Evolutionary conservation across 177 flowering plant genomes (phyloP).

Genomic region (Vitis hybrid): DNA sequence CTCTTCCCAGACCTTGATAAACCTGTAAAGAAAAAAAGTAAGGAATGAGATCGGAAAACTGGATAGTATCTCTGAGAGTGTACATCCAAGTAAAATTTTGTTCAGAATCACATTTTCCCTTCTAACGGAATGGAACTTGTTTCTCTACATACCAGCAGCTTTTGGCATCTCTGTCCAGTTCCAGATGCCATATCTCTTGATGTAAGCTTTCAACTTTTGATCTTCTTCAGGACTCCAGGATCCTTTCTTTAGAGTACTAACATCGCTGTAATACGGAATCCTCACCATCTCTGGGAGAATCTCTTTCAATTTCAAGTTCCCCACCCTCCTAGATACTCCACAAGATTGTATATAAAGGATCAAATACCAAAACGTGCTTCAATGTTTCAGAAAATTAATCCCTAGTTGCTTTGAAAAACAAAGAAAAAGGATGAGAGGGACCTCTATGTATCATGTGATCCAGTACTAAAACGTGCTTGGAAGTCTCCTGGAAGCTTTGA

Average conservation of each 20-base stretch:
- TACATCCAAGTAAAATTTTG: background rate
- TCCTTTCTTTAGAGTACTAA: constrained; percentile 30
- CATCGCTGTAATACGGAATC: background rate
- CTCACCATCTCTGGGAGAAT: constrained; percentile 16
- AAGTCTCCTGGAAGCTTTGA: no score
- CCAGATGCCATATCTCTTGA: constrained; percentile 31
- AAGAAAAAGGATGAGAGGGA: no score
- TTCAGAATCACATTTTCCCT: background rate
- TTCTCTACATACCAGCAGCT: constrained; percentile 20
- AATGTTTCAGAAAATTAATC: no score
- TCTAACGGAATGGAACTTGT: no score
- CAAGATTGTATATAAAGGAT: no score
- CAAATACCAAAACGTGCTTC: no score
- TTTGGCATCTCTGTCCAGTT: constrained; percentile 34
- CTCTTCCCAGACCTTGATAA: constrained; percentile 36
- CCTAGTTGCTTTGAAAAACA: no score
- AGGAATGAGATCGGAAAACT: background rate
- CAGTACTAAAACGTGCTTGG: no score
- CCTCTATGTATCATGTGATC: no score
- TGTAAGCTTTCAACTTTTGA: constrained; percentile 28
- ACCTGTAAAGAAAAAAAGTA: constrained; percentile 13
- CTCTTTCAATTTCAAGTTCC: background rate
- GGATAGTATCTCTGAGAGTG: background rate
- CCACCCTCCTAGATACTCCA: no score
- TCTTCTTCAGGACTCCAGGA: constrained; percentile 51